Percentiles rank a stretch among this genome's conserved stretches.
phyloP scores from a whole-genome alignment of 345 rosid species.

The Rhodomyrtus tomentosa region DNA sequence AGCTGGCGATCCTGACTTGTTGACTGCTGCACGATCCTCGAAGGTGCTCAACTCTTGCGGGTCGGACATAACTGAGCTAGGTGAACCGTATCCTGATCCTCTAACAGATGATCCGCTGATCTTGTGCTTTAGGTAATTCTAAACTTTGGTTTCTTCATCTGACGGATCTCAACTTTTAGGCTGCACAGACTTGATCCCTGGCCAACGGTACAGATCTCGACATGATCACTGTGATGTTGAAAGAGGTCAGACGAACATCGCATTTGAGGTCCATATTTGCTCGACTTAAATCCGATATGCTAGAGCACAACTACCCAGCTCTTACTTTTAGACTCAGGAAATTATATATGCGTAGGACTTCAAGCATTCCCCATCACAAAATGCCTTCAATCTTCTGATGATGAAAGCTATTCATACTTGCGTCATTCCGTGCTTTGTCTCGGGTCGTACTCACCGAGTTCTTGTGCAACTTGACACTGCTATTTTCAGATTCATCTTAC shows the following conservation, averaged over 20 bases:
- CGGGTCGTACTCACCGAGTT: background rate
- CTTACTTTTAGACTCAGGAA: background rate
- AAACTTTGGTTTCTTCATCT: background rate
- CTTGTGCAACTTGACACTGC: background rate
- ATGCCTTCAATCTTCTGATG: background rate
- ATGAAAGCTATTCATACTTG: background rate
- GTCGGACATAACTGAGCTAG: conserved; percentile 75
- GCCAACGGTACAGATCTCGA: conserved; percentile 68
- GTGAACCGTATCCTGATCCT: conserved; percentile 91
- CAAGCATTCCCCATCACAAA: background rate
- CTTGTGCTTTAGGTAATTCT: background rate
- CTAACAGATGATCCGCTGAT: conserved; percentile 89
- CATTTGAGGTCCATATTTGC: background rate
- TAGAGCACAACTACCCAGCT: background rate
- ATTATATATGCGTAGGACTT: background rate
- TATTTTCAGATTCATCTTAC: background rate
- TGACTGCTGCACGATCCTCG: conserved; percentile 72
- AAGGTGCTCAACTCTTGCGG: conserved; percentile 75
- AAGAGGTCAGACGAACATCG: conserved; percentile 30
- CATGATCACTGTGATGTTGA: conserved; percentile 57
- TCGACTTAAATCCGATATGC: background rate
- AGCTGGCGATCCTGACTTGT: conserved; percentile 93
- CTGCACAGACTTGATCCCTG: conserved; percentile 73
- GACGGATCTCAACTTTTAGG: background rate
- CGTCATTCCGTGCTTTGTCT: background rate